These are phyloP conservation scores for Suillus paluster DNA, from an alignment of 768 basidiomycete species.

Conservation along the genomic window DNA sequence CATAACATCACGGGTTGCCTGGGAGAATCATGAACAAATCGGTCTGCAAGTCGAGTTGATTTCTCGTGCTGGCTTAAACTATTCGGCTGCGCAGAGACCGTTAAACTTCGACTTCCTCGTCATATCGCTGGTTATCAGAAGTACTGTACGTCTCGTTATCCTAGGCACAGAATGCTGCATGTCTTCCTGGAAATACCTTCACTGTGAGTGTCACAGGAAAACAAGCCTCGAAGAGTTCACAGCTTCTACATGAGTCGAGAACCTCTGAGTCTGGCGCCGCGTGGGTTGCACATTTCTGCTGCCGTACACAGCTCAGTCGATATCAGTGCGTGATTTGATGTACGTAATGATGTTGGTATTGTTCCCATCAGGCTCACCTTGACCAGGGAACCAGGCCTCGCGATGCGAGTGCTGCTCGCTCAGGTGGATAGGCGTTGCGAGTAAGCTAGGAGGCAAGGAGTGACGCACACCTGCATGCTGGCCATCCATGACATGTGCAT, in stretches of 20 bases:
- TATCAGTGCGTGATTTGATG: background rate
- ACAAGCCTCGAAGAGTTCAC: background rate
- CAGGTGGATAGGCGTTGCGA: background rate
- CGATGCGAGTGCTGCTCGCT: background rate
- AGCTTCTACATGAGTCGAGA: conserved; percentile 16
- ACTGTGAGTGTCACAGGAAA: too few species aligned
- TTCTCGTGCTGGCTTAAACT: too few species aligned
- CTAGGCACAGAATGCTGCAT: background rate
- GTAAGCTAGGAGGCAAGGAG: too few species aligned
- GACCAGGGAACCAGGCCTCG: background rate
- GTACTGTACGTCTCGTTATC: background rate
- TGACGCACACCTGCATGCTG: too few species aligned
- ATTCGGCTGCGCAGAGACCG: too few species aligned
- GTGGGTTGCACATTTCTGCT: too few species aligned
- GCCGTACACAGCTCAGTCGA: background rate
- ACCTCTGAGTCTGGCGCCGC: too few species aligned
- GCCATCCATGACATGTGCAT: too few species aligned
- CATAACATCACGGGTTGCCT: background rate
- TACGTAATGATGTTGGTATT: background rate
- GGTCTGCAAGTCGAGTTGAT: too few species aligned
- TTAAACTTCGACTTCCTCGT: too few species aligned
- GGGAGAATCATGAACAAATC: background rate
- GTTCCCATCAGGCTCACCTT: background rate
- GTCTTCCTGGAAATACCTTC: too few species aligned
- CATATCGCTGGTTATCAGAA: too few species aligned